Conservation (phyloP, 805 yeast genomes). For the Grigorovia yakushimaensis region DNA sequence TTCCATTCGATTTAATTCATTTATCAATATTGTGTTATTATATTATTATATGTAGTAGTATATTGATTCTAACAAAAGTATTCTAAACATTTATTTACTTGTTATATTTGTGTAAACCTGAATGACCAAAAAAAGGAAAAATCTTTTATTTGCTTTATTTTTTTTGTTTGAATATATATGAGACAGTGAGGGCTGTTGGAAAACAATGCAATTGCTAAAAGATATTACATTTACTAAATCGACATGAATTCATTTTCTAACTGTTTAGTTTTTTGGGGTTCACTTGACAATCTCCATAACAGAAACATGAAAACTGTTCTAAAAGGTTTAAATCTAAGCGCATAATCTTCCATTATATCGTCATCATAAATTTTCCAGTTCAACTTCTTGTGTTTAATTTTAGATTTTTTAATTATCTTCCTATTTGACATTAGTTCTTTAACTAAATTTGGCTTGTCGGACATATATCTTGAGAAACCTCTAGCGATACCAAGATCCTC, state of each 20-base stretch:
- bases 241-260: conserved; percentile 15
- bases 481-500: conserved; percentile 81
- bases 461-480: conserved; percentile 60
- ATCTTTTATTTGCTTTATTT: too few species aligned
- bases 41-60: too few species aligned
- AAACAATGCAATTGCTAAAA: too few species aligned
- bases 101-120: too few species aligned
- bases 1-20: too few species aligned
- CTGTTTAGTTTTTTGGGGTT: conserved; percentile 31
- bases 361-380: conserved; percentile 64
- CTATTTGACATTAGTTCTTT: conserved; percentile 36
- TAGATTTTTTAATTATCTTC: conserved; percentile 27
- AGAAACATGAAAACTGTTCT: conserved; percentile 57
- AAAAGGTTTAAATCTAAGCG: conserved; percentile 56
- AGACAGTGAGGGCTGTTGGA: too few species aligned
- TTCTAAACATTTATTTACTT: too few species aligned
- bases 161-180: too few species aligned
- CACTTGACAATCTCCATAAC: conserved; percentile 60
- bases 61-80: too few species aligned
- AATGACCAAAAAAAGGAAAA: too few species aligned
- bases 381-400: conserved; percentile 35
- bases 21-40: too few species aligned
- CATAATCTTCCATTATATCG: conserved; percentile 44
- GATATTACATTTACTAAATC: too few species aligned
- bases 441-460: conserved; percentile 41